phyloP scores from a whole-genome alignment of 2,329 filamentous ascomycete genomes.

The Blastomyces percursus region DNA sequence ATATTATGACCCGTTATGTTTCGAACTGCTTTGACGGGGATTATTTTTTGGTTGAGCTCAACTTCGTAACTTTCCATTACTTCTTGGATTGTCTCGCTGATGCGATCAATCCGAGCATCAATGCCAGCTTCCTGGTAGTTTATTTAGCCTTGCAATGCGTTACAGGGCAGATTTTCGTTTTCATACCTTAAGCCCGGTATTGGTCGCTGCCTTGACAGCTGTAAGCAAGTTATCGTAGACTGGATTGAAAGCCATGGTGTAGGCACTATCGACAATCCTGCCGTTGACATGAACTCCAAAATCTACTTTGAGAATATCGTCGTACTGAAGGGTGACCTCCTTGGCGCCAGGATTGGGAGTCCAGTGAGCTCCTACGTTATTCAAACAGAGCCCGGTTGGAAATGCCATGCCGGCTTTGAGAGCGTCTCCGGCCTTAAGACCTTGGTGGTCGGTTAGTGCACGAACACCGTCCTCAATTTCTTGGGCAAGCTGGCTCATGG shows the following conservation, averaged over 20 bases:
- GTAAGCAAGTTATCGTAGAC: constrained; percentile 63
- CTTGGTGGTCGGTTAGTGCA: constrained; percentile 40
- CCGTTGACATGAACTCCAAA: constrained; percentile 74
- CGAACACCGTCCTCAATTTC: constrained; percentile 46
- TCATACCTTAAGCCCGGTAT: constrained; percentile 42
- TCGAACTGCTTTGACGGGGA: constrained; percentile 45
- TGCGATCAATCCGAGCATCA: constrained; percentile 44
- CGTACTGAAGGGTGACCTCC: constrained; percentile 58
- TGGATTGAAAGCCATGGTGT: constrained; percentile 65
- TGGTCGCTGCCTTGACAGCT: constrained; percentile 64
- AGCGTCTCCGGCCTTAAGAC: constrained; percentile 42
- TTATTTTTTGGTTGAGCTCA: constrained; percentile 38
- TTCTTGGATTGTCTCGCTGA: constrained; percentile 49
- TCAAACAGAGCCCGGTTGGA: constrained; percentile 45
- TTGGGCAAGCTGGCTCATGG: constrained; percentile 40
- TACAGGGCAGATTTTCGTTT: constrained; percentile 6
- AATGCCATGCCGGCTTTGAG: constrained; percentile 46
- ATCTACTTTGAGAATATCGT: constrained; percentile 74
- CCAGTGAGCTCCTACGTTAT: constrained; percentile 46
- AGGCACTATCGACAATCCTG: constrained; percentile 69
- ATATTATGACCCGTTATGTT: constrained; percentile 48
- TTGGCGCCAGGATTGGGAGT: constrained; percentile 50
- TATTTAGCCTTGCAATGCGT: constrained; percentile 3
- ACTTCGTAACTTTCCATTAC: constrained; percentile 53
- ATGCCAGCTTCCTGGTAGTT: constrained; percentile 39